Percentiles rank a stretch among this genome's conserved stretches.
These are phyloP conservation scores for Lithospermum erythrorhizon DNA, from an alignment of 257 asterid genomes.

Conservation along the genomic window DNA sequence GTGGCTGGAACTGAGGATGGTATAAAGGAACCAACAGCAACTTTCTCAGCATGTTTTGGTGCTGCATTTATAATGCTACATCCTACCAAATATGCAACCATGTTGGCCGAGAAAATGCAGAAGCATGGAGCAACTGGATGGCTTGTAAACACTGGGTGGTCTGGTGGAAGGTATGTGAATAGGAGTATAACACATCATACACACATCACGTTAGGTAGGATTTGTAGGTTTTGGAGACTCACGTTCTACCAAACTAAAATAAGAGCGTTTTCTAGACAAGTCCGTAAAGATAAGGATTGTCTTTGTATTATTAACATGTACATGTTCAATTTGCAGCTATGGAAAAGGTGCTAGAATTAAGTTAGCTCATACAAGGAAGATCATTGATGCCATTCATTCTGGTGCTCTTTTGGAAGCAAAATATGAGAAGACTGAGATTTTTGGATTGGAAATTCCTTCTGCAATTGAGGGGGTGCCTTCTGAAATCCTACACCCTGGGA, in stretches of 20 bases:
- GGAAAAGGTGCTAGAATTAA: constrained; percentile 78
- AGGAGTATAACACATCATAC: too few species aligned
- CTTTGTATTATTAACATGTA: background rate
- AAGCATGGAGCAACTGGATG: constrained; percentile 85
- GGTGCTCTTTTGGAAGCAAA: constrained; percentile 55
- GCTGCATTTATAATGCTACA: constrained; percentile 95
- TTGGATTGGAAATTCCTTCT: constrained; percentile 83
- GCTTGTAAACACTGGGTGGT: constrained; percentile 97
- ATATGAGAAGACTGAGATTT: constrained; percentile 64
- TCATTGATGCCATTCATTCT: constrained; percentile 77
- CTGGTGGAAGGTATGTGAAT: constrained; percentile 68
- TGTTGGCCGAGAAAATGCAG: constrained; percentile 82
- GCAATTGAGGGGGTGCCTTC: constrained; percentile 82
- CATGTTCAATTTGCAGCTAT: constrained; percentile 32
- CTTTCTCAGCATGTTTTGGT: constrained; percentile 93
- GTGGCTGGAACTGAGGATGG: constrained; percentile 99
- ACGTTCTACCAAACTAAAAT: too few species aligned
- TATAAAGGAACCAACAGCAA: constrained; percentile 86
- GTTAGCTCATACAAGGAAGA: constrained; percentile 78
- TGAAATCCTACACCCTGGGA: constrained; percentile 72
- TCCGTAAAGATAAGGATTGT: too few species aligned
- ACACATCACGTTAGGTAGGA: too few species aligned
- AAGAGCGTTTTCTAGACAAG: too few species aligned
- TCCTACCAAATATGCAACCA: constrained; percentile 84
- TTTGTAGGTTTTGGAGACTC: too few species aligned